Evolutionary conservation across 108 stramenopile species (phyloP).

Genomic region (Cyclostephanos invisitatus): DNA sequence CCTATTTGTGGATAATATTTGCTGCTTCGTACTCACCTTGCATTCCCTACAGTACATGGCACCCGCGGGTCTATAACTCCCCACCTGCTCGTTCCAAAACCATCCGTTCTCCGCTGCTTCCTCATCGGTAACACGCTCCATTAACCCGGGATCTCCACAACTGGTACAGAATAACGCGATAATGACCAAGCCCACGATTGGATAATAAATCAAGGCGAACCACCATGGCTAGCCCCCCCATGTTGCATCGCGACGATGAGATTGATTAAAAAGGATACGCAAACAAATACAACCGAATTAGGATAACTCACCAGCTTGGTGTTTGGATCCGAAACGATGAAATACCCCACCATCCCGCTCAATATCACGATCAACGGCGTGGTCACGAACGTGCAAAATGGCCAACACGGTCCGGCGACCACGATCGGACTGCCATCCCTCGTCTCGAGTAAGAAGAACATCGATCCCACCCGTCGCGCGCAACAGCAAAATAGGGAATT

Average conservation of each 20-base stretch:
- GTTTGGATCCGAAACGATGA: constrained; percentile 67
- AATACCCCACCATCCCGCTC: constrained; percentile 63
- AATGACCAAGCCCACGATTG: constrained; percentile 66
- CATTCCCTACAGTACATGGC: constrained; percentile 88
- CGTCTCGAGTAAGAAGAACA: constrained; percentile 77
- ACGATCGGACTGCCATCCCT: constrained; percentile 83
- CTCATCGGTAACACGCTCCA: constrained; percentile 84
- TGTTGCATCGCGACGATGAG: neutral
- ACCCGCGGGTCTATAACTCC: constrained; percentile 86
- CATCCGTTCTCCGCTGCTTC: constrained; percentile 85
- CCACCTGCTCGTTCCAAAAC: constrained; percentile 93
- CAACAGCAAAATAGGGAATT: constrained; percentile 82
- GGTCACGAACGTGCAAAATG: constrained; percentile 87
- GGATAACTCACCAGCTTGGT: constrained; percentile 63
- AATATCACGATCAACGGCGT: constrained; percentile 75
- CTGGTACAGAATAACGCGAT: constrained; percentile 74
- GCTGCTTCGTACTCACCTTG: constrained; percentile 43
- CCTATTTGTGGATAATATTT: neutral
- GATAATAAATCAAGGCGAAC: constrained; percentile 76
- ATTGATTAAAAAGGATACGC: too few relatives aligned
- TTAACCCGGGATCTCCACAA: constrained; percentile 86
- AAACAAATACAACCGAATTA: neutral
- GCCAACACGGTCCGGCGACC: constrained; percentile 90
- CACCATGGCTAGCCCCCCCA: constrained; percentile 59
- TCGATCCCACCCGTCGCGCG: constrained; percentile 79